Conservation (phyloP, 768 basidiomycete genomes). For the Boletus speciosus region DNA sequence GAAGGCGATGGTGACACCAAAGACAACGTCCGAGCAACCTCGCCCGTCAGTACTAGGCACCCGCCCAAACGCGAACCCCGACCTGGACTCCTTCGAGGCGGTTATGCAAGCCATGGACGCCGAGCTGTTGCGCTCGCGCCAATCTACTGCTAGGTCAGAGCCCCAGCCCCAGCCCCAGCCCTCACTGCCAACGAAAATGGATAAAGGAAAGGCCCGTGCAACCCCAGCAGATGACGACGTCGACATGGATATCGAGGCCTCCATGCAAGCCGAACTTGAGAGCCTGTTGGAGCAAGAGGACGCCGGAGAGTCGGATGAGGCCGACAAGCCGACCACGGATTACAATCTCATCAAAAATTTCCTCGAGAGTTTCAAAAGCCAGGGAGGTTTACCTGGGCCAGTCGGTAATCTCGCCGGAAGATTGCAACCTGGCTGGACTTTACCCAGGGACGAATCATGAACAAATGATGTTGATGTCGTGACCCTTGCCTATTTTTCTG, state of each 20-base stretch:
- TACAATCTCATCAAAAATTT: slow-evolving; percentile 96
- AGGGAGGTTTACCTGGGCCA: slow-evolving; percentile 85
- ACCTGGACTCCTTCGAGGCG: slow-evolving; percentile 88
- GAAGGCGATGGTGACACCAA: slow-evolving; percentile 1
- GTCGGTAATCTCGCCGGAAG: slow-evolving; percentile 88
- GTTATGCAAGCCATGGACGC: slow-evolving; percentile 96
- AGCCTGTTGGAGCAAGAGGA: slow-evolving; percentile 52
- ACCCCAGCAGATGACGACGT: slow-evolving; percentile 40
- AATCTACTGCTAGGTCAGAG: slow-evolving; percentile 20
- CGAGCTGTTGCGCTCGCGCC: slow-evolving; percentile 57
- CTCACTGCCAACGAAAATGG: slow-evolving; percentile 40
- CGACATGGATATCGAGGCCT: slow-evolving; percentile 71
- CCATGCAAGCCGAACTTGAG: slow-evolving; percentile 86
- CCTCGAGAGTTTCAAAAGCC: slow-evolving; percentile 92
- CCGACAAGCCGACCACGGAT: slow-evolving; percentile 53
- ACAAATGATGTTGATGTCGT: background rate
- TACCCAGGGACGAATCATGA: slow-evolving; percentile 65
- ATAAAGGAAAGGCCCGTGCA: slow-evolving; percentile 37
- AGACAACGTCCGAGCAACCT: slow-evolving; percentile 7
- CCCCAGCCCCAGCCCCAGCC: slow-evolving; percentile 8
- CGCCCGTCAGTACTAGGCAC: slow-evolving; percentile 32
- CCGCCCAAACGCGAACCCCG: slow-evolving; percentile 53
- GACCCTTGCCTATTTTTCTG: background rate
- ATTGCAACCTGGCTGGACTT: slow-evolving; percentile 68
- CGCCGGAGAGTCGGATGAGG: slow-evolving; percentile 50